phyloP scores from a whole-genome alignment of 306 rosid species.

The Begonia loranthoides region DNA sequence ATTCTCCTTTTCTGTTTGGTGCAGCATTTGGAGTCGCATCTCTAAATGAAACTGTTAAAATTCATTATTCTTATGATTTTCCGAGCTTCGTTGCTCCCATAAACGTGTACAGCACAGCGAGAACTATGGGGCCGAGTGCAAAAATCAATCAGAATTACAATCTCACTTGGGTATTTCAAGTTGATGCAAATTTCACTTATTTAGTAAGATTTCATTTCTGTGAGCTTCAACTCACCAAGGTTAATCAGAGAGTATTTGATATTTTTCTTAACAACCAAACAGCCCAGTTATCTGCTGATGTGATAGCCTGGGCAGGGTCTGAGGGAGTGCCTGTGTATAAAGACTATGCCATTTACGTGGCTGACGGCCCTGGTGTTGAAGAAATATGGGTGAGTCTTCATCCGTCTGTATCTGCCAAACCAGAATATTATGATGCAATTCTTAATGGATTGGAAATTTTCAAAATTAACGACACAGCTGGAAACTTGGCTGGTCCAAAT shows the following conservation, averaged over 20 bases:
- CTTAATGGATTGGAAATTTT: constrained; percentile 31
- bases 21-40: constrained; percentile 18
- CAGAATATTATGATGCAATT: constrained; percentile 20
- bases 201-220: constrained; percentile 36
- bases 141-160: constrained; percentile 15
- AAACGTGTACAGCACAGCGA: constrained; percentile 20
- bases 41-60: constrained; percentile 7
- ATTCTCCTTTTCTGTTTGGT: constrained; percentile 21
- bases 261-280: constrained; percentile 32
- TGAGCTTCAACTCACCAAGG: constrained; percentile 12
- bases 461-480: constrained; percentile 20
- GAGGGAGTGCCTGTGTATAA: constrained; percentile 14
- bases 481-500: constrained; percentile 31
- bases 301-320: constrained; percentile 25
- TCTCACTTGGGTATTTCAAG: constrained; percentile 35
- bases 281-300: constrained; percentile 16
- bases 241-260: constrained; percentile 23
- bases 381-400: constrained; percentile 27
- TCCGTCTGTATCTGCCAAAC: constrained; percentile 8
- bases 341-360: constrained; percentile 16
- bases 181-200: constrained; percentile 30
- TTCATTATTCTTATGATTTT: constrained; percentile 14
- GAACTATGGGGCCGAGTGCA: constrained; percentile 25
- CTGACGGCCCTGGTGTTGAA: constrained; percentile 10
- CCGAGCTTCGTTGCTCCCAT: constrained; percentile 22